Base-by-base conservation (phyloP, 768 basidiomycete species). In the Tricholomella constricta region DNA sequence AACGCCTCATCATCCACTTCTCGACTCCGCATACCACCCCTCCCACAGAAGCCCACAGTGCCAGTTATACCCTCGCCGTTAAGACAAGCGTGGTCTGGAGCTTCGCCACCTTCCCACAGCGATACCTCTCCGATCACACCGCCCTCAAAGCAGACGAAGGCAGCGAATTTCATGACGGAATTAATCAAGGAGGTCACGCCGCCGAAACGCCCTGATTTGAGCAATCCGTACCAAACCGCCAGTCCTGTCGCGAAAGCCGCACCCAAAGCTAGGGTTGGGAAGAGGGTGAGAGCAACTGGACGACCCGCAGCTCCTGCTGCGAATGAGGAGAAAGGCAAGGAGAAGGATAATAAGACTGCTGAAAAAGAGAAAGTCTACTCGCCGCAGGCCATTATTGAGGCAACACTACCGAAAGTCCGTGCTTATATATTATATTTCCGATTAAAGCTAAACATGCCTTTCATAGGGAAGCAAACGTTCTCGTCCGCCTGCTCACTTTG, bases 211-310 rank as follows among this genome's bases (percentile, higher is more conserved):
- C 77, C 81, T 19, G 89, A 88, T 59, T 77, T 90, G 37, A 81
- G 80, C 46, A 92, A 92, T 65, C 90, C 90, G 0, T 91, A 92
- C 62, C 86, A 91, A 65, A 78, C 80, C 17, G 83, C 84, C 14
- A 88, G 81, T 59, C 88, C 88, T 34, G 79, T 88, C 17, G 73
- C 75, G 40, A 76, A 74, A 54, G 71, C 71, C 44, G 36, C 75
- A 10, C 76, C 79, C 2, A 69, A 73, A 45, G 56, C 68, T 11
- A 77, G 78, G 61, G 74, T 67, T 58, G 64, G 69, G 22, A 82
- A 73, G 62, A 76, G 81, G 47, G 58, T 73, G 25, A 70, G 78
- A 51, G 63, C 72, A 10, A 73, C 74, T 10, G 74, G 74, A 2
- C 78, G 76, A 56, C 69, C 77, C 6, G 51, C 69, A 23, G 50